Base-by-base conservation (phyloP, 306 rosid genomes). In the Castanopsis chinensis region DNA sequence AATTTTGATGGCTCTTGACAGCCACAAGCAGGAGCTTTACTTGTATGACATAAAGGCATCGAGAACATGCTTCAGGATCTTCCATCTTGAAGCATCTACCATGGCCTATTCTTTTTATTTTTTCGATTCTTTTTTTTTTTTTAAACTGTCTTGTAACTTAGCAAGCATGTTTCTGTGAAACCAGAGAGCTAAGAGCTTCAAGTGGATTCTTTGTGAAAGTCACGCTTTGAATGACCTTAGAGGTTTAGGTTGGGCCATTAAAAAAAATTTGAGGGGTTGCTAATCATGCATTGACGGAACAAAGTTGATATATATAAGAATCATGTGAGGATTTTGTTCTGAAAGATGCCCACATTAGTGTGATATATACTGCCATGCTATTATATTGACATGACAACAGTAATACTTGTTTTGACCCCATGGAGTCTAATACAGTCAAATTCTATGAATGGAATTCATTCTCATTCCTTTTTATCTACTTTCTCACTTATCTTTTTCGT, bases 141-240 rank as follows among this genome's bases (percentile, higher is more conserved):
- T 59, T 21, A 58, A 58, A 6, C 7, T 59, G 0, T 20, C 65
- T 59, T 23, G 3, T 20, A 35, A 30, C 12, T 18, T 43, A 10
- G 13, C 5, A 57, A 15, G 25, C 58, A 75, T 33, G 6, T 23
- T 7, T 63, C 20, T 30, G 53, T 28, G 27, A 43, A 65, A 23
- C 52, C 54, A 76, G 37, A 37, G 11, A 37, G 11, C 45, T 37
- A 37, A 37, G 11, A 25, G 28, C 30, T 72, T 79, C 64, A 45
- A 82, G 23, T 65, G 56, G 82, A 82, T 77, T 25, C 81, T 63
- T 5, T 49, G 14, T 41, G 63, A 82, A 67, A 49, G 32, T 56
- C 35, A 54, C 61, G 41, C 68, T 13, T 51, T 59, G 76, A 52
- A 61, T 45, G 83, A 59, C 86, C 78, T 53, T 83, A 9, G 80